Base-by-base conservation (phyloP, 2,329 filamentous ascomycete genomes). In the Trichoderma simmonsii region DNA sequence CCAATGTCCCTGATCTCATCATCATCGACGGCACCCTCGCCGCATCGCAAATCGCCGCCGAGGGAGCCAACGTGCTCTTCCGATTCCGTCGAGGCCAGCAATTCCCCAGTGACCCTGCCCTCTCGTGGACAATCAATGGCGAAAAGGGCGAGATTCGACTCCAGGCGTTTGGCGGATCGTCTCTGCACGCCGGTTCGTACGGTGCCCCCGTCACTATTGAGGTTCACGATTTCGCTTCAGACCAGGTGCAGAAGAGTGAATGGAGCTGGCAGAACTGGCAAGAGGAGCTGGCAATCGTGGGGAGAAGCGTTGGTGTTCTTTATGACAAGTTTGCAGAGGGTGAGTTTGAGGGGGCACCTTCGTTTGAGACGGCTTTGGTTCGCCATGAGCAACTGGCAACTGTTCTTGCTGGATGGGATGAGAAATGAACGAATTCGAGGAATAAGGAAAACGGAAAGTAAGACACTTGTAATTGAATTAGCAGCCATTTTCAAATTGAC, bases 251-350 rank as follows among this genome's bases (percentile, higher is more conserved):
- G 14, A 74, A 80, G 3, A 77, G 88, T 0, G 75, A 81, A 0
- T 85, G 84, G 80, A 77, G 81, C 8, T 88, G 84, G 81, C 78
- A 81, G 15, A 82, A 83, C 3, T 86, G 83, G 79, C 85, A 85
- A 75, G 80, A 83, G 12, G 81, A 83, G 12, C 72, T 88, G 21
- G 83, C 86, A 0, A 43, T 83, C 1, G 75, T 80, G 3, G 83
- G 82, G 1, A 82, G 86, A 67, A 86, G 84, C 74, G 85, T 91
- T 32, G 89, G 83, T 0, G 83, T 82, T 24, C 75, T 89, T 0
- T 91, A 90, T 78, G 89, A 91, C 75, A 82, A 81, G 1, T 89
- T 85, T 79, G 86, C 86, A 8, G 74, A 77, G 1, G 78, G 75
- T 15, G 34, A 75, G 21, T 66, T 74, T 39, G 68, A 79, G 51